phyloP scores from a whole-genome alignment of 768 basidiomycete genomes.

The Calocybe gangraenosa region DNA sequence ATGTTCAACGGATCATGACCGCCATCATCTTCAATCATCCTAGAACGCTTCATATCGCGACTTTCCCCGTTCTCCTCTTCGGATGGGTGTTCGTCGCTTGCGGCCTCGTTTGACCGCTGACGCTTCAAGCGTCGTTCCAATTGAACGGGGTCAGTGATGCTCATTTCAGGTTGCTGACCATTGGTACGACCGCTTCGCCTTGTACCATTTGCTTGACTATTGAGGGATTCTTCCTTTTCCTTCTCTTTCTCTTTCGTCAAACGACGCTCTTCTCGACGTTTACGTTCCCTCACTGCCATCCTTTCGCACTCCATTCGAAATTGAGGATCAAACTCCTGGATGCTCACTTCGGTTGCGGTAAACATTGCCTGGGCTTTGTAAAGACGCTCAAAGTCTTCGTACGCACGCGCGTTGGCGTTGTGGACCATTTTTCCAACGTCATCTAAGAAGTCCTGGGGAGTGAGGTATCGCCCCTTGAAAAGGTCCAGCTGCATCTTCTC shows the following conservation, averaged over 20 bases:
- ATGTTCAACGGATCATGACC: slow-evolving; percentile 49
- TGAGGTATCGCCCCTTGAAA: slow-evolving; percentile 82
- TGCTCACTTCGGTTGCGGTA: slow-evolving; percentile 79
- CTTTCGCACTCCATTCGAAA: slow-evolving; percentile 82
- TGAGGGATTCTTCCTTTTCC: slow-evolving; percentile 21
- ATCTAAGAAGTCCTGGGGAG: slow-evolving; percentile 82
- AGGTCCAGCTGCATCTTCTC: slow-evolving; percentile 87
- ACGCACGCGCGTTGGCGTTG: slow-evolving; percentile 53
- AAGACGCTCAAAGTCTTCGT: slow-evolving; percentile 70
- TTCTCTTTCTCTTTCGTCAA: slow-evolving; percentile 46
- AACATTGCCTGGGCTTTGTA: slow-evolving; percentile 87
- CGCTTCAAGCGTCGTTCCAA: slow-evolving; percentile 76
- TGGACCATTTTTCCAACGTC: slow-evolving; percentile 80
- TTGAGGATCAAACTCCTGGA: slow-evolving; percentile 78
- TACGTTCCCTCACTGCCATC: slow-evolving; percentile 75
- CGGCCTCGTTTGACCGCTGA: slow-evolving; percentile 55
- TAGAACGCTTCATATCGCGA: slow-evolving; percentile 56
- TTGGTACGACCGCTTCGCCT: slow-evolving; percentile 72
- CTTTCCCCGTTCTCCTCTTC: slow-evolving; percentile 47
- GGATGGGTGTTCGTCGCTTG: slow-evolving; percentile 45
- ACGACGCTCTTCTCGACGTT: slow-evolving; percentile 55
- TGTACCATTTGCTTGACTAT: slow-evolving; percentile 41
- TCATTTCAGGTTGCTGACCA: slow-evolving; percentile 66
- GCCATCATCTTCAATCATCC: slow-evolving; percentile 39
- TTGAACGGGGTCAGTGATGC: slow-evolving; percentile 70